Base-by-base conservation (phyloP, 148 eudicot species). In the Selenicereus undatus region DNA sequence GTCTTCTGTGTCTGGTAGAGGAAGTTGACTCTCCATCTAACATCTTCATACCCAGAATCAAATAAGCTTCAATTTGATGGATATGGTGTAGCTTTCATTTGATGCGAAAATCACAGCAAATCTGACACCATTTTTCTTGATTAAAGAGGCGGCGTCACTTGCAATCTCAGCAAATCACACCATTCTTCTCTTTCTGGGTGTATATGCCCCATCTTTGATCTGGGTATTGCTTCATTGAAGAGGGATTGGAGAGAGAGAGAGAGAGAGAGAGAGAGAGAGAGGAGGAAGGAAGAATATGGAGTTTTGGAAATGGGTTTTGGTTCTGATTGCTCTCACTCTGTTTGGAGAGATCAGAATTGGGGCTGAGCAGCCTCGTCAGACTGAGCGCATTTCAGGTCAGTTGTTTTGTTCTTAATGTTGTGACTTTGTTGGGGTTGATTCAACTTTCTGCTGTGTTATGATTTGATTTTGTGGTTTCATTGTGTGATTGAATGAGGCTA, bases 301-400 rank as follows among this genome's bases (percentile, higher is more conserved):
- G 74, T 48, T 77, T 81, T 77, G 58, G 81, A 76, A 35, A 60
- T 81, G 78, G 86, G 83, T 50, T 84, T 81, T 84, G 11, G 5
- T 81, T 84, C 3, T 84, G n/a, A 14, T 81, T 52, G 71, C 45
- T 26, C 24, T 81, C 11, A 45, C 14, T 77, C 74, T 62, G 18
- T 73, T 77, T 52, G 39, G 22, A 0, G 74, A 70, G 51, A 21
- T 81, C 27, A 36, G 13, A 20, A 66, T 81, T 45, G 64, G 78
- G 78, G 86, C 83, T 26, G 81, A 84, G 72, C 78, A 77, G n/a
- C 27, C 85, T 82, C 86, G 73, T 48, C 85, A 73, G 4, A 82
- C 87, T 80, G 89, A 87, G 76, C 87, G 89, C 52, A 87, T 87
- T 82, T 87, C 89, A 80, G 89, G 89, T 87, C n/a, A 45, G 72